These are phyloP conservation scores for Penicillium daleae DNA, from an alignment of 495 filamentous ascomycete genomes.

Conservation along the genomic window DNA sequence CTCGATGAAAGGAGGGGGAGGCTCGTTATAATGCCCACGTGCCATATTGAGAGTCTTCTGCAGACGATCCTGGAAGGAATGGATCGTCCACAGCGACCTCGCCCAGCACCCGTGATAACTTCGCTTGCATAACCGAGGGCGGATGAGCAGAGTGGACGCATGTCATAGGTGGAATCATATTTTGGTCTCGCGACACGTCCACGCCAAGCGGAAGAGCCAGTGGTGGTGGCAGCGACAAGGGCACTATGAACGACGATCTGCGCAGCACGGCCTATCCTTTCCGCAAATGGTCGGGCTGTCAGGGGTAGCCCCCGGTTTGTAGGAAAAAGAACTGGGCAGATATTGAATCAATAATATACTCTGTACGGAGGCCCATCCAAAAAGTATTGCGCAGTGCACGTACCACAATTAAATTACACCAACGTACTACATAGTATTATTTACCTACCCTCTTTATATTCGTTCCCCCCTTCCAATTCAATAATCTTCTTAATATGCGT, in stretches of 20 bases:
- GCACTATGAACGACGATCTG: slow-evolving; percentile 12
- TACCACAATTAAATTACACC: no score
- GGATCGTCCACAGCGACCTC: slow-evolving; percentile 20
- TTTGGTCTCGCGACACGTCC: background rate
- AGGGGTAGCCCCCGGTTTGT: slow-evolving; percentile 19
- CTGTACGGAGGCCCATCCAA: no score
- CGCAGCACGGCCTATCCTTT: slow-evolving; percentile 25
- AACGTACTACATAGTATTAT: no score
- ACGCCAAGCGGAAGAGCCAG: background rate
- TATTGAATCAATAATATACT: slow-evolving; percentile 13
- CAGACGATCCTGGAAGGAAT: slow-evolving; percentile 21
- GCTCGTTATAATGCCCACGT: slow-evolving; percentile 20
- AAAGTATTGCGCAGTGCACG: no score
- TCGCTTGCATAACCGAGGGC: slow-evolving; percentile 28
- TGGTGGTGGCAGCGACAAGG: slow-evolving; percentile 8
- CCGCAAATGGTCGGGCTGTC: slow-evolving; percentile 14
- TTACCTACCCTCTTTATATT: no score
- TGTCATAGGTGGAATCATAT: slow-evolving; percentile 14
- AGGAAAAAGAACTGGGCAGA: background rate
- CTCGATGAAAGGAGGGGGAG: slow-evolving; percentile 10
- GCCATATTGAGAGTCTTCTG: slow-evolving; percentile 13
- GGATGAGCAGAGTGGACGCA: background rate
- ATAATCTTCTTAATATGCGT: no score
- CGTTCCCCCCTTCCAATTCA: no score
- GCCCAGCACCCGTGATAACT: slow-evolving; percentile 5